Conservation (phyloP, 495 filamentous ascomycete species). For the Copromyces sp. region DNA sequence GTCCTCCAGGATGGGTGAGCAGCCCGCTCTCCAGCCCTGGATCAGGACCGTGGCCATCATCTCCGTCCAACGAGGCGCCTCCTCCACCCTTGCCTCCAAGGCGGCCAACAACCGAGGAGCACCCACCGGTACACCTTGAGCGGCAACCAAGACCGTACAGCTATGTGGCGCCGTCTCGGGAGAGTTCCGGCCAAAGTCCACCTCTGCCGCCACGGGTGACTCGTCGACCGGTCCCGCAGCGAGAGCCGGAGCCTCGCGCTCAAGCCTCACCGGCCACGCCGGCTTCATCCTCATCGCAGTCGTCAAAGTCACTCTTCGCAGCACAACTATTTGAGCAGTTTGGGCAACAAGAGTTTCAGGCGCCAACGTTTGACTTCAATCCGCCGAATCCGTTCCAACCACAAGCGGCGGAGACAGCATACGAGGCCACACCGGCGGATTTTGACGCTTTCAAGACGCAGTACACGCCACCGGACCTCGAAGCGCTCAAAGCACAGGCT, state of each 20-base stretch:
- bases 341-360: too few species aligned
- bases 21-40: neutral
- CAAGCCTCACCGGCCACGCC: neutral
- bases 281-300: neutral
- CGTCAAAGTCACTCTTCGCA: too few species aligned
- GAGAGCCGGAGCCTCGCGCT: neutral
- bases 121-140: neutral
- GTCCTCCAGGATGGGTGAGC: neutral
- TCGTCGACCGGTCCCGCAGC: neutral
- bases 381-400: neutral
- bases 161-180: neutral
- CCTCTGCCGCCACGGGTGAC: neutral
- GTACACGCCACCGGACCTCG: too few species aligned
- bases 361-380: neutral
- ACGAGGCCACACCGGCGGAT: too few species aligned
- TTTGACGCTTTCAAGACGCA: too few species aligned
- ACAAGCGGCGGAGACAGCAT: too few species aligned
- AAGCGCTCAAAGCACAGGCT: too few species aligned
- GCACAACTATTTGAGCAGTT: too few species aligned
- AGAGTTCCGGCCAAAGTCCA: neutral
- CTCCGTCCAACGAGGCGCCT: neutral
- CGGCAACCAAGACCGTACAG: neutral
- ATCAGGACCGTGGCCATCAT: neutral
- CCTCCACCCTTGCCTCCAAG: neutral
- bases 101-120: neutral